Evolutionary conservation across 441 rosid genomes (phyloP), one percentile per base, ranked within the genome.

Genomic region (Geranium incanum): DNA sequence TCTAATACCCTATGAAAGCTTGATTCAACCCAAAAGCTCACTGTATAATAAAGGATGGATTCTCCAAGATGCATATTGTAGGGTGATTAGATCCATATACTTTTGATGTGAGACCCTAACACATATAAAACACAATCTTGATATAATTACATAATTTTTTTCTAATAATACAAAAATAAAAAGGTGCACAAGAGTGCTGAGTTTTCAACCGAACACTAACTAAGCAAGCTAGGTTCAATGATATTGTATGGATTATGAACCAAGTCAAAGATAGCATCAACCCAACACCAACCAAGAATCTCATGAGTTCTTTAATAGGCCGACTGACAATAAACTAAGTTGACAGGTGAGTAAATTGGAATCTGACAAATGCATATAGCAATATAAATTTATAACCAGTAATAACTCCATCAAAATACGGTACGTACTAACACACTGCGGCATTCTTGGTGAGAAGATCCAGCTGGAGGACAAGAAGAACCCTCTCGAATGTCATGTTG

Each of bases 401-500:
- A 45, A 60, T 60, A 21, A 21, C 66, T 19, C 37, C 71, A 63
- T 39, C 36, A 73, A 76, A 74, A 67, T 43, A 67, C 33, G 69
- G 60, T 45, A 68, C 89, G 80, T 81, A 91, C 99, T 36, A 95
- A 88, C 86, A 95, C 81, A 80, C 84, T 89, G 79, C 92, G 91
- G 76, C 99, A 95, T 79, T 91, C 99, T 73, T 89, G 96, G 63
- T 83, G 91, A 76, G 90, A 81, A 66, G 93, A 83, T 68, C 98
- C 92, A 13, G 86, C 84, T 68, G 89, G 91, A 78, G 99, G 99
- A 83, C 99, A 95, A 79, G 96, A 84, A 73, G 89, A 67, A 76
- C 90, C 85, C 82, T 95, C 97, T 63, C 97, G 85, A 76, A 88
- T 87, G 80, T 92, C 99, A 86, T 95, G 99, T 75, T 95, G 99